Conservation (phyloP, 1,284 basidiomycete species). For the Neolentinus lepideus region DNA sequence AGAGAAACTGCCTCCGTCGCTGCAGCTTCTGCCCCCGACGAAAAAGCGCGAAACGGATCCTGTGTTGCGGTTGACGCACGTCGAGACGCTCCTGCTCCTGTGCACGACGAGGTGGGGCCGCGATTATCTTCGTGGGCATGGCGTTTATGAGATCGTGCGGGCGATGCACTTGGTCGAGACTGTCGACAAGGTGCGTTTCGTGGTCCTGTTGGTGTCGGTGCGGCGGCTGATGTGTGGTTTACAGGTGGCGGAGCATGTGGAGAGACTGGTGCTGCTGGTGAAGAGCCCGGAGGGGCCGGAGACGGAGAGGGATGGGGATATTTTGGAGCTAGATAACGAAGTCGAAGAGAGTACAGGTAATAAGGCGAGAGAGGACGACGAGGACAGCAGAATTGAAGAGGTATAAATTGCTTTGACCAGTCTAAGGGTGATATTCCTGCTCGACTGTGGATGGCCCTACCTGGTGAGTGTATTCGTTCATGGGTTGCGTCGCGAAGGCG, state of each 20-base stretch:
- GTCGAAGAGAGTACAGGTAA: slow-evolving; percentile 12
- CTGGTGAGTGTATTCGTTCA: too few relatives aligned
- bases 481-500: too few relatives aligned
- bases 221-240: slow-evolving; percentile 2
- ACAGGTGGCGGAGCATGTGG: slow-evolving; percentile 54
- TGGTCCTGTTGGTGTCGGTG: not conserved
- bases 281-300: slow-evolving; percentile 64
- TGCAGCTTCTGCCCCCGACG: slow-evolving; percentile 84
- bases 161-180: slow-evolving; percentile 77
- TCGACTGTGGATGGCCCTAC: too few relatives aligned
- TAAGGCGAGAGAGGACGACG: slow-evolving; percentile 32
- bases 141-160: slow-evolving; percentile 85
- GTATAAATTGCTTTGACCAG: too few relatives aligned
- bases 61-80: slow-evolving; percentile 74
- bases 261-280: slow-evolving; percentile 67
- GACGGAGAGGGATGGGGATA: slow-evolving; percentile 28
- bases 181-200: slow-evolving; percentile 60
- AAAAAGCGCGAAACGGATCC: slow-evolving; percentile 84
- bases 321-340: slow-evolving; percentile 12
- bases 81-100: slow-evolving; percentile 87
- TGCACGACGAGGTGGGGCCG: slow-evolving; percentile 87
- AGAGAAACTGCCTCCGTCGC: slow-evolving; percentile 76
- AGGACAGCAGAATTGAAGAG: slow-evolving; percentile 50
- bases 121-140: slow-evolving; percentile 72
- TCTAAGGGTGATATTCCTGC: not conserved